Evolutionary conservation across 1,139 yeast genomes (phyloP).

Genomic region (Taphrina communis): DNA sequence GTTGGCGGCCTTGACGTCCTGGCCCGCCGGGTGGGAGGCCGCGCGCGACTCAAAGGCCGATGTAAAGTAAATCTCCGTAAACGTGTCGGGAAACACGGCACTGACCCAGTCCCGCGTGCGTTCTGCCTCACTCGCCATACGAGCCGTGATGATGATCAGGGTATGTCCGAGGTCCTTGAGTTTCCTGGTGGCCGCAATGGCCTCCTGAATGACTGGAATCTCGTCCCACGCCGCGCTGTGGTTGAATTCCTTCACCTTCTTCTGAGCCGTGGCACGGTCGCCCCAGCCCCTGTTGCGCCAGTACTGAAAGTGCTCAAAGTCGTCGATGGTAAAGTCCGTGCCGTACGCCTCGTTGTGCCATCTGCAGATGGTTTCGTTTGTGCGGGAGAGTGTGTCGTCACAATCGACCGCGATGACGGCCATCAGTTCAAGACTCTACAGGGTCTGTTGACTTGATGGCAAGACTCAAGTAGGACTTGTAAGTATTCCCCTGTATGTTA

Average conservation of each 20-base stretch:
- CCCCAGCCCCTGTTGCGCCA: conserved; percentile 40
- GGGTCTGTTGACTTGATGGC: no score
- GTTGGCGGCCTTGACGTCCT: conserved; percentile 18
- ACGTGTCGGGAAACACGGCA: conserved; percentile 23
- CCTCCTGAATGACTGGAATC: conserved; percentile 33
- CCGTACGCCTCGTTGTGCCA: conserved; percentile 41
- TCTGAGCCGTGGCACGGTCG: conserved; percentile 18
- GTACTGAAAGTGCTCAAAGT: conserved; percentile 36
- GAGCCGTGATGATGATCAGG: conserved; percentile 33
- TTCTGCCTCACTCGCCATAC: conserved; percentile 39
- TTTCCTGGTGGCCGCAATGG: conserved; percentile 16
- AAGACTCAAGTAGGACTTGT: no score
- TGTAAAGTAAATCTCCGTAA: conserved; percentile 35
- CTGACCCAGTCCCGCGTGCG: conserved; percentile 28
- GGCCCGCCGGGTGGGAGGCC: conserved; percentile 21
- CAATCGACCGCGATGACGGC: conserved; percentile 38
- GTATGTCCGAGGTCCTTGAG: conserved; percentile 27
- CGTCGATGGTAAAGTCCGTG: conserved; percentile 28
- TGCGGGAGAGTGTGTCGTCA: conserved; percentile 38
- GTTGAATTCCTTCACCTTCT: conserved; percentile 36
- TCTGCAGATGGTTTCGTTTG: conserved; percentile 30
- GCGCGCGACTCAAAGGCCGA: conserved; percentile 34
- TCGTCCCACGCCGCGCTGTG: conserved; percentile 23
- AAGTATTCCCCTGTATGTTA: no score
- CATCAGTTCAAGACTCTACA: no score